Evolutionary conservation across 225 moss, liverwort and hornwort genomes (phyloP).

Genomic region (Pseudisothecium myosuroides): DNA sequence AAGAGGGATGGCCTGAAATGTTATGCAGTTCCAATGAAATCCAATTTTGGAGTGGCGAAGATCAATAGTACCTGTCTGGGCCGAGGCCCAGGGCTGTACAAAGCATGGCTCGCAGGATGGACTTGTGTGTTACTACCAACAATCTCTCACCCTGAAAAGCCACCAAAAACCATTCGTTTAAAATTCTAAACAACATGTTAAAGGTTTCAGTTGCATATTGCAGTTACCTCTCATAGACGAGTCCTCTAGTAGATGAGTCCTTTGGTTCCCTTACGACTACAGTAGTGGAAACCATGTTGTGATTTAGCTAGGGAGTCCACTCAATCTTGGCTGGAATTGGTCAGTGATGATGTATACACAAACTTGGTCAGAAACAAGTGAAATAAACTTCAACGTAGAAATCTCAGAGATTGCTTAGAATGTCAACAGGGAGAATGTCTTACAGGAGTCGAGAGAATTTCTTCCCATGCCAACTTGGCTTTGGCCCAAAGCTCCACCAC

Average conservation of each 20-base stretch:
- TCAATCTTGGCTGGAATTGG: neutral
- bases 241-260: neutral
- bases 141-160: slow-evolving; percentile 38
- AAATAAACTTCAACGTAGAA: neutral
- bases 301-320: neutral
- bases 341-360: neutral
- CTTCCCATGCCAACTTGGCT: slow-evolving; percentile 68
- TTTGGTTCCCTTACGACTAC: neutral
- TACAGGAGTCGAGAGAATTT: slow-evolving; percentile 59
- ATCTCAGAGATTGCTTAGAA: neutral
- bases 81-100: slow-evolving; percentile 77
- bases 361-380: neutral
- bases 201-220: neutral
- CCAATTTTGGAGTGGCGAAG: neutral
- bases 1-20: neutral
- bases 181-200: neutral
- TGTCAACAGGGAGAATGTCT: neutral
- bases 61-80: slow-evolving; percentile 40
- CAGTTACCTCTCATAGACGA: neutral
- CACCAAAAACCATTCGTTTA: neutral
- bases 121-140: slow-evolving; percentile 78
- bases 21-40: neutral
- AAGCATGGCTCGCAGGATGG: slow-evolving; percentile 72
- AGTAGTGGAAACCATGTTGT: too few relatives aligned
- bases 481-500: slow-evolving; percentile 77